Conservation (phyloP, 768 basidiomycete species). For the Phanerodontia chrysosporium region DNA sequence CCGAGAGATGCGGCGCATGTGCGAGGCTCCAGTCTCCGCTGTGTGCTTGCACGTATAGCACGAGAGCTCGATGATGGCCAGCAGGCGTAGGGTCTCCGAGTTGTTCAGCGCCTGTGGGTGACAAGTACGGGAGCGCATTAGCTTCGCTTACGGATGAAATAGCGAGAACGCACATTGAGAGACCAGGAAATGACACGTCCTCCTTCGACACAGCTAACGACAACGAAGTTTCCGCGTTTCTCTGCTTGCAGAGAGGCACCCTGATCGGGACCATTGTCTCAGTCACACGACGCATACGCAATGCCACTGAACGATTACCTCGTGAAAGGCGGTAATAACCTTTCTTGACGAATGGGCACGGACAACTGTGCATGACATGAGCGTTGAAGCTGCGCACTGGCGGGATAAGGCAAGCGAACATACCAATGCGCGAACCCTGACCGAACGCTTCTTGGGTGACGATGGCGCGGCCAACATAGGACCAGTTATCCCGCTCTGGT, state of each 20-base stretch:
- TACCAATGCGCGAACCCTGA: conserved; percentile 78
- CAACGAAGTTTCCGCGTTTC: conserved; percentile 84
- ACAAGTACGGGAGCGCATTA: conserved; percentile 6
- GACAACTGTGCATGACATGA: conserved; percentile 45
- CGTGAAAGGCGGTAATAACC: conserved; percentile 63
- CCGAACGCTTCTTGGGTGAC: conserved; percentile 73
- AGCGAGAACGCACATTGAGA: conserved; percentile 54
- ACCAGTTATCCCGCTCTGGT: conserved; percentile 78
- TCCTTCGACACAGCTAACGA: conserved; percentile 75
- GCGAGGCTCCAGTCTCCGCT: conserved; percentile 55
- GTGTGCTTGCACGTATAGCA: conserved; percentile 74
- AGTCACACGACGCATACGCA: conserved; percentile 11
- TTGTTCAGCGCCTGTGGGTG: conserved; percentile 66
- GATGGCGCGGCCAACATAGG: conserved; percentile 73
- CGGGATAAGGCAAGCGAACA: conserved; percentile 25
- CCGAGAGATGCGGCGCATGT: conserved; percentile 68
- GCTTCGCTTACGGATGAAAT: conserved; percentile 1
- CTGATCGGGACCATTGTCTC: conserved; percentile 11
- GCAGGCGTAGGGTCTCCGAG: conserved; percentile 74
- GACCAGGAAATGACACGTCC: conserved; percentile 80
- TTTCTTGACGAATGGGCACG: conserved; percentile 63
- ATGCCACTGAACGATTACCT: conserved; percentile 40
- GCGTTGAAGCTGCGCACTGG: conserved; percentile 9
- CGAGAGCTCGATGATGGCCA: conserved; percentile 82
- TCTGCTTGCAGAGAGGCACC: conserved; percentile 69